Evolutionary conservation across 2,329 filamentous ascomycete genomes (phyloP).

Genomic region (Penicillium italicum): DNA sequence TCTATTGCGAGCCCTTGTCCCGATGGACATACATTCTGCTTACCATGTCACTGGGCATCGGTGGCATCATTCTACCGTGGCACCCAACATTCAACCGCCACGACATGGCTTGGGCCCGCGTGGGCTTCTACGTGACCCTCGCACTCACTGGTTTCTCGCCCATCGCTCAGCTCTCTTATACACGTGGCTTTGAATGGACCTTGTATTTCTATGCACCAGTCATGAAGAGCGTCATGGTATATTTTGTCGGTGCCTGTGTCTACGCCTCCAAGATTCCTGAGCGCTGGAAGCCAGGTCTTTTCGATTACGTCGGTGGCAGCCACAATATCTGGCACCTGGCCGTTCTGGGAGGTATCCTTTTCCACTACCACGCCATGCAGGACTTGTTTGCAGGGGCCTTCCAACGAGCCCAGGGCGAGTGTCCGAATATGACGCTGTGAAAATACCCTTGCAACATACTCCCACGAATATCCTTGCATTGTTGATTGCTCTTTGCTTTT

Average conservation of each 20-base stretch:
- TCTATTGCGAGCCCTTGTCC: conserved; percentile 91
- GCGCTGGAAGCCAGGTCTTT: conserved; percentile 85
- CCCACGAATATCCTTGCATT: conserved; percentile 2
- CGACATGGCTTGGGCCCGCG: conserved; percentile 90
- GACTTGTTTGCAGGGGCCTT: conserved; percentile 83
- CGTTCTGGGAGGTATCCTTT: conserved; percentile 91
- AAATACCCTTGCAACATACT: neutral
- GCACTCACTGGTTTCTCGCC: conserved; percentile 86
- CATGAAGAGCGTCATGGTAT: conserved; percentile 79
- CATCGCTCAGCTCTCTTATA: conserved; percentile 74
- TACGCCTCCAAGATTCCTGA: conserved; percentile 93
- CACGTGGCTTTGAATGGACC: conserved; percentile 76
- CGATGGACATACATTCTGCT: conserved; percentile 81
- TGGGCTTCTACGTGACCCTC: conserved; percentile 85
- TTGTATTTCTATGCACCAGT: conserved; percentile 86
- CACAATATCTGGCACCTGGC: conserved; percentile 98
- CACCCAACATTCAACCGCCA: conserved; percentile 88
- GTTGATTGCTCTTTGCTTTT: conserved; percentile 1
- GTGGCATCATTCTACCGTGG: conserved; percentile 90
- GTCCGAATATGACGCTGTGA: conserved; percentile 32
- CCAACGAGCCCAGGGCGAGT: conserved; percentile 56
- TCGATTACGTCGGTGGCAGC: conserved; percentile 91
- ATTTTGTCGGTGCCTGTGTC: conserved; percentile 76
- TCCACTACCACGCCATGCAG: conserved; percentile 95
- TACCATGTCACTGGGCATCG: conserved; percentile 76